Evolutionary conservation across 768 basidiomycete species (phyloP).

Genomic region (Sutorius australiensis): DNA sequence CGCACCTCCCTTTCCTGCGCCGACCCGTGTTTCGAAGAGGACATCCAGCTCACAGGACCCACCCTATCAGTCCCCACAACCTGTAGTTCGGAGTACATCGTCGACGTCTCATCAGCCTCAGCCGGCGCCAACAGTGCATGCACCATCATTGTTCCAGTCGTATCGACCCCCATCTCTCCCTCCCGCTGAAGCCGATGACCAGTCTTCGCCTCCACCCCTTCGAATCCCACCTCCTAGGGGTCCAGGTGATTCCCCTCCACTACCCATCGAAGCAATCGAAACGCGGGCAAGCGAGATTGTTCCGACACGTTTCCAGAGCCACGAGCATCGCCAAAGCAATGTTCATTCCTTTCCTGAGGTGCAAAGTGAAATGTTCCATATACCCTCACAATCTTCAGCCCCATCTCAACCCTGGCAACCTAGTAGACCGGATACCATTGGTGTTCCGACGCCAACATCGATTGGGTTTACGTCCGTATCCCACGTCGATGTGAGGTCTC

Average conservation of each 20-base stretch:
- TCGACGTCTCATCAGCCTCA: conserved; percentile 17
- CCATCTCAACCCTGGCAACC: conserved; percentile 3
- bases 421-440: conserved; percentile 3
- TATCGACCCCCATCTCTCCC: conserved; percentile 22
- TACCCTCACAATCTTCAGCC: conserved; percentile 6
- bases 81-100: conserved; percentile 7
- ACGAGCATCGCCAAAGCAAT: background rate
- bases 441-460: background rate
- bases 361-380: conserved; percentile 26
- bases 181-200: conserved; percentile 11
- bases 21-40: conserved; percentile 24
- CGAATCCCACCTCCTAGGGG: conserved; percentile 29
- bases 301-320: conserved; percentile 14
- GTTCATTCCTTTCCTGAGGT: conserved; percentile 10
- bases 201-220: conserved; percentile 28
- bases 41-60: conserved; percentile 23
- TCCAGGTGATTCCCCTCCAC: conserved; percentile 19
- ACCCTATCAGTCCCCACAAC: conserved; percentile 11
- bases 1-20: conserved; percentile 26
- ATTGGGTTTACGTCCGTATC: background rate
- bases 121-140: conserved; percentile 5
- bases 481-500: conserved; percentile 7
- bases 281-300: conserved; percentile 27
- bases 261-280: conserved; percentile 22
- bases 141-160: conserved; percentile 24